Percentiles rank a stretch among this genome's conserved stretches.
These are phyloP conservation scores for Neofusicoccum kwambonambiense DNA, from an alignment of 2,329 filamentous ascomycete genomes.

Conservation along the genomic window DNA sequence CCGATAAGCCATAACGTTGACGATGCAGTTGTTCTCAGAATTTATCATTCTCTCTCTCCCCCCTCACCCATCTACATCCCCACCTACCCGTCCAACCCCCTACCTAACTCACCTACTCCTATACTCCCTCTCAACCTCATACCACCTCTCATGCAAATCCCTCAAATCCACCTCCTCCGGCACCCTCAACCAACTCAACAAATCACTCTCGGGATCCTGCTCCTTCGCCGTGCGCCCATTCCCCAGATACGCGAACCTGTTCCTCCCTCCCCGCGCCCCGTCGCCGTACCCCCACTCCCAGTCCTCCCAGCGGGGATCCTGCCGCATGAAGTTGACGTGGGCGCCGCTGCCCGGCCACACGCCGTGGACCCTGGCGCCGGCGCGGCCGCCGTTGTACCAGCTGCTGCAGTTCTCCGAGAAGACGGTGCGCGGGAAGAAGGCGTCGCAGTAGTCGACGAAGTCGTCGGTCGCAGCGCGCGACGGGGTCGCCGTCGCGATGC, in stretches of 20 bases:
- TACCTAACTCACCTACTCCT: background rate
- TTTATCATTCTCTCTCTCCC: too few relatives aligned
- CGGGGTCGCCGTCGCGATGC: conserved; percentile 62
- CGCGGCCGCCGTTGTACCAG: conserved; percentile 66
- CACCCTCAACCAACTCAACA: conserved; percentile 62
- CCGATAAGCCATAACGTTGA: too few relatives aligned
- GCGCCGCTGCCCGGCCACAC: conserved; percentile 68
- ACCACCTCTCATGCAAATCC: conserved; percentile 69
- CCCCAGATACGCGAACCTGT: conserved; percentile 62
- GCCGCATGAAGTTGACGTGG: conserved; percentile 59
- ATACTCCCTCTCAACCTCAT: conserved; percentile 22
- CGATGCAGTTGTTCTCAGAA: too few relatives aligned
- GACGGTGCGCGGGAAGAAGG: conserved; percentile 53
- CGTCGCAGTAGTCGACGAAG: conserved; percentile 58
- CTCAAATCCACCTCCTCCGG: conserved; percentile 59
- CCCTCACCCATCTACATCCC: too few relatives aligned
- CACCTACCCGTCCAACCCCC: too few relatives aligned
- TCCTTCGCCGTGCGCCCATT: conserved; percentile 66
- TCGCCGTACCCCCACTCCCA: conserved; percentile 52
- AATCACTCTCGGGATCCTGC: conserved; percentile 53
- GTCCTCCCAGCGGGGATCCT: conserved; percentile 60
- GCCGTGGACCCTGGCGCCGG: conserved; percentile 60
- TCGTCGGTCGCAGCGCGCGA: conserved; percentile 61
- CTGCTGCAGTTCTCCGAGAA: conserved; percentile 64
- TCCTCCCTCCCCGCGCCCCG: conserved; percentile 34